These are phyloP conservation scores for Asterochloris erici DNA, from an alignment of 139 green algal genomes.

Conservation along the genomic window DNA sequence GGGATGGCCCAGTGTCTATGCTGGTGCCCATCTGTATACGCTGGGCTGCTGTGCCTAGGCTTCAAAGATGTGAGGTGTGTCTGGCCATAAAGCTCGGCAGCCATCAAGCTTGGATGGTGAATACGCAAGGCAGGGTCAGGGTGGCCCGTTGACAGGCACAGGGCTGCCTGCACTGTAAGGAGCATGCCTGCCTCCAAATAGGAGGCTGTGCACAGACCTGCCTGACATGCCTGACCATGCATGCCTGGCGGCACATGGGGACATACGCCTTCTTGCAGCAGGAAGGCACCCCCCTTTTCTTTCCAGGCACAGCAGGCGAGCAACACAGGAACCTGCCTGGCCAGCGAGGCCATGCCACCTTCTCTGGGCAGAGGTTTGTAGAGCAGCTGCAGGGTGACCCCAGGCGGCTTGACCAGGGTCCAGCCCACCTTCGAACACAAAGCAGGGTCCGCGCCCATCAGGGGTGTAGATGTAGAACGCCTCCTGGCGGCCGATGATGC, in stretches of 20 bases:
- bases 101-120: too few species aligned
- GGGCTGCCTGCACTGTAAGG: too few species aligned
- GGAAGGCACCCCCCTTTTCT: background rate
- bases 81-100: too few species aligned
- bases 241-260: background rate
- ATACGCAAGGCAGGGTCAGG: too few species aligned
- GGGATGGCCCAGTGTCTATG: background rate
- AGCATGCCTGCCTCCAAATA: too few species aligned
- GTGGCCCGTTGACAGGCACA: too few species aligned
- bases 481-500: conserved; percentile 58
- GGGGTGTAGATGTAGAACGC: conserved; percentile 77
- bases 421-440: conserved; percentile 53
- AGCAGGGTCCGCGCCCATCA: conserved; percentile 66
- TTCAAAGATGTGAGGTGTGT: too few species aligned
- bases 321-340: background rate
- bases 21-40: too few species aligned
- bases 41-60: too few species aligned
- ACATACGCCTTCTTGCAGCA: background rate
- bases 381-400: background rate
- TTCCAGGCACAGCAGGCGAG: background rate
- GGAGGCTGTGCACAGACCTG: too few species aligned
- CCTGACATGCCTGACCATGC: too few species aligned
- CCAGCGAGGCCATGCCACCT: background rate
- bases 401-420: background rate
- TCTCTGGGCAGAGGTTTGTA: background rate